A percentile compares a stretch with the other conserved stretches of the same genome.
Evolutionary conservation across 768 basidiomycete genomes (phyloP).

Genomic region (Russula sp.): DNA sequence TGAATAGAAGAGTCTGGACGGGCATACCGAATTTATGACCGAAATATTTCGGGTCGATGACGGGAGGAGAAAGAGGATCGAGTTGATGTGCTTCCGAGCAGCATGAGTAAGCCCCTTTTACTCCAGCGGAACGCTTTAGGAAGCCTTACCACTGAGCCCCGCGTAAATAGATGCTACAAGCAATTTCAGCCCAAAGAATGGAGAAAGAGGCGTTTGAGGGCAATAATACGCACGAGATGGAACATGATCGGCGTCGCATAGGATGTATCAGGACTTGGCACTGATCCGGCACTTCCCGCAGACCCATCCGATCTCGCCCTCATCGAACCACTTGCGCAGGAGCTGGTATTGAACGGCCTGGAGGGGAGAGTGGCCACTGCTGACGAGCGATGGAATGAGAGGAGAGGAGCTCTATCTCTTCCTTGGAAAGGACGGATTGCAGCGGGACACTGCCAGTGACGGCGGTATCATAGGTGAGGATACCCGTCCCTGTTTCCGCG

Average conservation of each 20-base stretch:
- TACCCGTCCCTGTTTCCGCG: slow-evolving; percentile 5
- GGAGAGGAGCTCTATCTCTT: slow-evolving; percentile 17
- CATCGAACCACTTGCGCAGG: slow-evolving; percentile 18
- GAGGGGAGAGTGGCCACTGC: slow-evolving; percentile 13
- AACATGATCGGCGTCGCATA: slow-evolving; percentile 23
- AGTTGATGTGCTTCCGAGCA: slow-evolving; percentile 28
- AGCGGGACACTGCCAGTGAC: slow-evolving; percentile 17
- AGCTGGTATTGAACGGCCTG: slow-evolving; percentile 21
- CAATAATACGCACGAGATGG: slow-evolving; percentile 13
- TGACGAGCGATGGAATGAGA: slow-evolving; percentile 11
- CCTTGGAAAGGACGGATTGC: slow-evolving; percentile 16
- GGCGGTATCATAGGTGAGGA: slow-evolving; percentile 21
- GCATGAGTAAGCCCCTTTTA: neutral
- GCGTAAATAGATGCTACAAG: slow-evolving; percentile 19
- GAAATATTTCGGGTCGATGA: slow-evolving; percentile 42
- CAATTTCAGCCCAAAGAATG: too few species aligned
- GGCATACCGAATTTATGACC: slow-evolving; percentile 19
- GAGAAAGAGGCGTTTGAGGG: too few species aligned
- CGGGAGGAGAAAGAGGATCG: slow-evolving; percentile 33
- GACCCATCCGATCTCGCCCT: slow-evolving; percentile 23
- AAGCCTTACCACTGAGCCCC: slow-evolving; percentile 17
- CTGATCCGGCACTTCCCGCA: slow-evolving; percentile 11
- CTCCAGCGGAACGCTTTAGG: neutral
- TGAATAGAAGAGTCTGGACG: neutral
- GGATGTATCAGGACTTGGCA: slow-evolving; percentile 13